Conservation (phyloP, 1,284 basidiomycete species). For the Microbotryum lychnidis-dioicae region DNA sequence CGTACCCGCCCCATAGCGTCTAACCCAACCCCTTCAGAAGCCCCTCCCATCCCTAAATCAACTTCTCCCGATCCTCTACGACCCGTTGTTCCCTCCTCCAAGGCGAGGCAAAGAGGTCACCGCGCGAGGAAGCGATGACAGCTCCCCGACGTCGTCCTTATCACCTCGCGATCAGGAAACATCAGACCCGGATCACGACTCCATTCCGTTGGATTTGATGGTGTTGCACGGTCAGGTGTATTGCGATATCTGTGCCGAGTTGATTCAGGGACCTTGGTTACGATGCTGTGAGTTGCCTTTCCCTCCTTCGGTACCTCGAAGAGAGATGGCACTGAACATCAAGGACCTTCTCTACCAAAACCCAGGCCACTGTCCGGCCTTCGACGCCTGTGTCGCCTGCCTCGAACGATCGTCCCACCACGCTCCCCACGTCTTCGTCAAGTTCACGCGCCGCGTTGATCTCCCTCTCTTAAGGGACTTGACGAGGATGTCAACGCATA, state of each 20-base stretch:
- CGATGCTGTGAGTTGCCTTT: slow-evolving; percentile 11
- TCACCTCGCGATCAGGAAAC: background rate
- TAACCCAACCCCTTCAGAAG: background rate
- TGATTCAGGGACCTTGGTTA: slow-evolving; percentile 8
- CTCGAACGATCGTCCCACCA: slow-evolving; percentile 6
- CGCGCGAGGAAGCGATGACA: background rate
- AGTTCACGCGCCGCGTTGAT: slow-evolving; percentile 8
- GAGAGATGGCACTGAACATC: background rate
- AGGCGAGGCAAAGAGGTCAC: too few relatives aligned
- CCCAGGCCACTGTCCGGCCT: slow-evolving; percentile 16
- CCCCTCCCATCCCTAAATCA: slow-evolving; percentile 5
- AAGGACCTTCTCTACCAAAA: background rate
- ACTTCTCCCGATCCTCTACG: slow-evolving; percentile 14
- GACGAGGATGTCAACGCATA: slow-evolving; percentile 1
- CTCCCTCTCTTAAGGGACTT: slow-evolving; percentile 5
- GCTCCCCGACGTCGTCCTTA: background rate
- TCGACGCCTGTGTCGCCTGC: slow-evolving; percentile 12
- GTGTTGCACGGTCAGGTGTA: slow-evolving; percentile 6
- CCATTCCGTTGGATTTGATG: background rate
- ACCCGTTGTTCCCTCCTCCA: background rate
- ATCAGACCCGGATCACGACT: background rate
- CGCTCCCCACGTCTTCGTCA: slow-evolving; percentile 13
- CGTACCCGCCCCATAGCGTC: too few relatives aligned
- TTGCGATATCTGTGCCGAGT: slow-evolving; percentile 7
- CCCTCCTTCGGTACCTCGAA: background rate